These are phyloP conservation scores for Taphrina pruni DNA, from an alignment of 1,139 yeast genomes.

Conservation along the genomic window DNA sequence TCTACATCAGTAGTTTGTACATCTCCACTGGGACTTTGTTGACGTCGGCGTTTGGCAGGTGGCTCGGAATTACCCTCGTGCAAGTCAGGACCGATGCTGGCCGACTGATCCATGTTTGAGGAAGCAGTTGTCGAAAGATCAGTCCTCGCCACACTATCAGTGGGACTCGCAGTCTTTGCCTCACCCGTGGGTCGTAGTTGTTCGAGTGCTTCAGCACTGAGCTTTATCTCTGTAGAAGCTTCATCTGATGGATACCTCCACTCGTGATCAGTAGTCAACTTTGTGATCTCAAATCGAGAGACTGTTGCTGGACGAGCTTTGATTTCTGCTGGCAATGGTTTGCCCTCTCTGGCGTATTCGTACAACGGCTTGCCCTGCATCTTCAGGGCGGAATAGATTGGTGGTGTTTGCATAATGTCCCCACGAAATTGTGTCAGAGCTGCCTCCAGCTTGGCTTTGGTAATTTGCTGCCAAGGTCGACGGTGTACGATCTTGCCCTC, in stretches of 20 bases:
- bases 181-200: constrained; percentile 42
- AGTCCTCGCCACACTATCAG: neutral
- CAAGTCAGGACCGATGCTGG: too few relatives aligned
- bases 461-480: constrained; percentile 64
- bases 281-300: constrained; percentile 61
- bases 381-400: constrained; percentile 90
- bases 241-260: constrained; percentile 54
- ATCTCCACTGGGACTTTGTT: neutral
- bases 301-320: constrained; percentile 75
- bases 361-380: constrained; percentile 93
- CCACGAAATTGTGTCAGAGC: constrained; percentile 71
- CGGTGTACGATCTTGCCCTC: constrained; percentile 79
- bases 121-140: too few relatives aligned
- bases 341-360: constrained; percentile 90
- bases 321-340: constrained; percentile 80
- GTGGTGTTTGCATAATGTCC: constrained; percentile 85
- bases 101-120: too few relatives aligned
- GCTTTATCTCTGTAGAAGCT: constrained; percentile 51
- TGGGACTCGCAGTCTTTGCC: neutral
- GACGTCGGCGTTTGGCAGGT: constrained; percentile 8
- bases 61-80: neutral
- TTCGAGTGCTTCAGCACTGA: constrained; percentile 46
- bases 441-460: constrained; percentile 59
- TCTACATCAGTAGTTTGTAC: neutral
- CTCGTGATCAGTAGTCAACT: constrained; percentile 63